These are phyloP conservation scores for Aspergillus persii DNA, from an alignment of 2,329 filamentous ascomycete species.

Conservation along the genomic window DNA sequence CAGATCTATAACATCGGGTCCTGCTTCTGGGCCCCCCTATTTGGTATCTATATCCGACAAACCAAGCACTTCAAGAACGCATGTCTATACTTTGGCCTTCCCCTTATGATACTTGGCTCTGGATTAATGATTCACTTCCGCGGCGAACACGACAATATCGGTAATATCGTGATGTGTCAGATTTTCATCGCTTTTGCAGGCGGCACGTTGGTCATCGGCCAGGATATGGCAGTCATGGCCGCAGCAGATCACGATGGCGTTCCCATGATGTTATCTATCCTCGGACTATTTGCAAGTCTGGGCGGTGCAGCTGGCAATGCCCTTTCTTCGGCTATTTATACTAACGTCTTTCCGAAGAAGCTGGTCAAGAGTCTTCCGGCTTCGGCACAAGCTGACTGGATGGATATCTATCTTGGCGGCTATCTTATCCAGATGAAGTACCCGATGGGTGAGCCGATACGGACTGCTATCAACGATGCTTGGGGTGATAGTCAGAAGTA, in stretches of 20 bases:
- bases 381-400: not conserved
- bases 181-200: slow-evolving; percentile 55
- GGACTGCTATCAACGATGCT: slow-evolving; percentile 33
- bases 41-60: not conserved
- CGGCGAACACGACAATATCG: slow-evolving; percentile 46
- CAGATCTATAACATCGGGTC: not conserved
- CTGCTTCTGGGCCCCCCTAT: slow-evolving; percentile 37
- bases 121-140: slow-evolving; percentile 58
- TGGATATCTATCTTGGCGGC: not conserved
- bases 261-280: slow-evolving; percentile 42
- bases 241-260: slow-evolving; percentile 54
- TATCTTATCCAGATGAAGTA: slow-evolving; percentile 12
- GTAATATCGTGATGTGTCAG: slow-evolving; percentile 55
- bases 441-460: slow-evolving; percentile 24
- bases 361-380: not conserved
- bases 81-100: slow-evolving; percentile 51
- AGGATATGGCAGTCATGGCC: slow-evolving; percentile 59
- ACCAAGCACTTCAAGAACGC: slow-evolving; percentile 36
- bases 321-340: not conserved
- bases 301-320: slow-evolving; percentile 34
- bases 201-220: slow-evolving; percentile 52
- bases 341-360: not conserved
- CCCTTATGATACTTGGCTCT: slow-evolving; percentile 51
- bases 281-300: slow-evolving; percentile 33
- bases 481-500: slow-evolving; percentile 36